Conservation (phyloP, 371 early-diverging fungal genomes). For the Actinomortierella wolfii region DNA sequence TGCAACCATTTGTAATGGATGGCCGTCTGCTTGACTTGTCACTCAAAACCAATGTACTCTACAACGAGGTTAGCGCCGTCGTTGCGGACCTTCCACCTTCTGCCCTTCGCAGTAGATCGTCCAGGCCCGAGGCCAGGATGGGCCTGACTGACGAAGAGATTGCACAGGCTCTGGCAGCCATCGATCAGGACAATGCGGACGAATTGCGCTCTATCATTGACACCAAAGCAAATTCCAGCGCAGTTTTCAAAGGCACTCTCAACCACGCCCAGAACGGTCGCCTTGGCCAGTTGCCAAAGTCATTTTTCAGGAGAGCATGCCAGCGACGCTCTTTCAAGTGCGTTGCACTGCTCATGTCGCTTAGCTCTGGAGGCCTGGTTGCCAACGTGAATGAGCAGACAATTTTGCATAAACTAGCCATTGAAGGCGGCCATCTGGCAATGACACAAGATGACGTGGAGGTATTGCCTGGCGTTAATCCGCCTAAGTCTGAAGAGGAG, state of each 20-base stretch:
- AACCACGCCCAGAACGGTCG: conserved; percentile 16
- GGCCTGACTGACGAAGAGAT: conserved; percentile 37
- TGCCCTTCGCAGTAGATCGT: conserved; percentile 4
- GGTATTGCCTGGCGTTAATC: no score
- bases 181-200: conserved; percentile 40
- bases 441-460: background rate
- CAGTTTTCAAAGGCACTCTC: conserved; percentile 15
- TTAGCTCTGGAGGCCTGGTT: conserved; percentile 46
- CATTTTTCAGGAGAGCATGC: conserved; percentile 59
- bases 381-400: conserved; percentile 68
- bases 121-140: conserved; percentile 12
- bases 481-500: background rate
- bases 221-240: conserved; percentile 12
- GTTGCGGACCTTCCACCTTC: conserved; percentile 37
- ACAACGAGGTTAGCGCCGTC: conserved; percentile 27
- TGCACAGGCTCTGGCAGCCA: conserved; percentile 24
- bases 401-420: conserved; percentile 62
- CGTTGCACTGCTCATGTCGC: conserved; percentile 51
- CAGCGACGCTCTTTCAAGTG: conserved; percentile 53
- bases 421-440: conserved; percentile 48
- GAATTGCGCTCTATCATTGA: conserved; percentile 32
- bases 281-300: conserved; percentile 46
- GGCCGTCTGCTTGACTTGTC: conserved; percentile 36
- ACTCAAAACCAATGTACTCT: conserved; percentile 26
- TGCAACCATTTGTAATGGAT: conserved; percentile 38